Base-by-base conservation (phyloP, 257 asterid species). In the Lycium ferocissimum region DNA sequence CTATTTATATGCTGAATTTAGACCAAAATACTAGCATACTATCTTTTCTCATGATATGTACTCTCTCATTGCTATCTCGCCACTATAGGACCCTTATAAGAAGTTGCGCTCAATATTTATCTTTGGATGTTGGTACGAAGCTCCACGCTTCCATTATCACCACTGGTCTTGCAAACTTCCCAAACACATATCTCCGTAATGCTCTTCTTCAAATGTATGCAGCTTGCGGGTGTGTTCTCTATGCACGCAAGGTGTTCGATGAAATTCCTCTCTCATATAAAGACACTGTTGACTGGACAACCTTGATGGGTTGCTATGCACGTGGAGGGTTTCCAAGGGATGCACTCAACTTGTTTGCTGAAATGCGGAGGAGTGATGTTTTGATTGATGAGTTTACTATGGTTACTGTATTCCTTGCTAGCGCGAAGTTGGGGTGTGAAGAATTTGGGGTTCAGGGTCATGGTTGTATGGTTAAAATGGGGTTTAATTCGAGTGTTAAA, bases 271-370 rank as follows among this genome's bases (percentile, higher is more conserved):
- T 45, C 0, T 4, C 88, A 2, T 49, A 83, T 17, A 95, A 93
- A 82, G 97, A 94, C 83, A 85, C 94, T 4, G 92, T 88, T 14
- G 98, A 95, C 83, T 95, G 98, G 98, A 94, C 96, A 56, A 79
- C 91, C 40, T 87, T 94, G 53, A 91, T 93, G 94, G 93, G 89
- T 83, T 91, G 94, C 45, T 87, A 88, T 87, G 33, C 86, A 83
- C 93, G 83, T 22, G 58, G 45, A 22, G 92, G 94, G 13, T 78
- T 91, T 2, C 92, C 88, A 54, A 72, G 80, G 35, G 89, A 90
- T 26, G 91, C 91, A 43, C 89, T 94, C 75, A 51, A 49, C 49
- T 85, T 94, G 85, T 93, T 95, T 79, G 88, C 87, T 7, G 26
- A 3, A 1, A 93, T 95, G 98, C 89, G 92, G 47, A 87, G 82